Percentiles rank a stretch among this genome's conserved stretches.
Conservation (phyloP, 2,329 filamentous ascomycete genomes). For the Didymella exigua region DNA sequence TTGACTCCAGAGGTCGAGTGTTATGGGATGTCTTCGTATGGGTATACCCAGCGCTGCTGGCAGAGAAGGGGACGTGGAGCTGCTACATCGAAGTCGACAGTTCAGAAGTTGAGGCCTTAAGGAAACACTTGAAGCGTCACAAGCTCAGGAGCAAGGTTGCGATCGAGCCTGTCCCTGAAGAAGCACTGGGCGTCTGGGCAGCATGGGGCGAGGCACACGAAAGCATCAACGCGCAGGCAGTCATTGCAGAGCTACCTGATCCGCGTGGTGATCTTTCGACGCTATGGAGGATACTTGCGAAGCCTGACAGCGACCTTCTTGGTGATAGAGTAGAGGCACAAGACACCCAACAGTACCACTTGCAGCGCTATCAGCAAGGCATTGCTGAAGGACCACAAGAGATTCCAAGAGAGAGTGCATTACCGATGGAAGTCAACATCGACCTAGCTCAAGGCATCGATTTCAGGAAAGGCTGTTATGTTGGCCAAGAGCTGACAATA, state of each 20-base stretch:
- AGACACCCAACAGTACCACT: constrained; percentile 64
- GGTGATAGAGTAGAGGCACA: constrained; percentile 11
- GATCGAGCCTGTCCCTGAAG: constrained; percentile 62
- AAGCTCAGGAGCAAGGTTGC: constrained; percentile 82
- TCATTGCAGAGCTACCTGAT: constrained; percentile 27
- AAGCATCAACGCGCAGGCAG: constrained; percentile 6
- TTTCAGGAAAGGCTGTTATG: constrained; percentile 95
- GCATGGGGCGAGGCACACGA: constrained; percentile 63
- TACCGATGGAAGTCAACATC: constrained; percentile 89
- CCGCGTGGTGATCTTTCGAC: constrained; percentile 25
- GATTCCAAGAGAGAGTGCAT: constrained; percentile 70
- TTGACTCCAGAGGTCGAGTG: constrained; percentile 81
- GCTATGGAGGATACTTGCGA: constrained; percentile 14
- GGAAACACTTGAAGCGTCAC: constrained; percentile 80
- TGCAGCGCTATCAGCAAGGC: constrained; percentile 79
- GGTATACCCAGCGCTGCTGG: constrained; percentile 36
- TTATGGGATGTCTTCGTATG: constrained; percentile 92
- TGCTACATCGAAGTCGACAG: constrained; percentile 87
- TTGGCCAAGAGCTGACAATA: constrained; percentile 95
- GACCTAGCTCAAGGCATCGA: constrained; percentile 86
- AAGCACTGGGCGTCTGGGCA: constrained; percentile 73
- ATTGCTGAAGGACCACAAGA: constrained; percentile 85
- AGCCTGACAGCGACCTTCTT: constrained; percentile 8
- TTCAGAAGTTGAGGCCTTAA: constrained; percentile 64
- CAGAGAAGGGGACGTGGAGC: constrained; percentile 49